Evolutionary conservation across 208 protist species (phyloP).

Genomic region (Crithidia expoeki): DNA sequence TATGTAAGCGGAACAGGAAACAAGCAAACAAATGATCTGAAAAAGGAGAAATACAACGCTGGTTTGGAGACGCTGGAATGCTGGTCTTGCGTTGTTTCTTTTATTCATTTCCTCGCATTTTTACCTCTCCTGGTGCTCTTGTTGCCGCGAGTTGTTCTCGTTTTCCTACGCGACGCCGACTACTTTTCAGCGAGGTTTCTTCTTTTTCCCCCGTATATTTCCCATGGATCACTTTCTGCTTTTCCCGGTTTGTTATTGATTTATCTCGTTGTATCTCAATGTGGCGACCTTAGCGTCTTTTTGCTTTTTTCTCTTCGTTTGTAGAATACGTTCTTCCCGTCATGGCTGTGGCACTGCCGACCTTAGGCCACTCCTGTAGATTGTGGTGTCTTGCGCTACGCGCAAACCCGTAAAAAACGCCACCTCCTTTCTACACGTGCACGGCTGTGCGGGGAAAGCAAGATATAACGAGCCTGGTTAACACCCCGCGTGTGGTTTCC

Average conservation of each 20-base stretch:
- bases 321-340: conserved; percentile 5
- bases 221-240: background rate
- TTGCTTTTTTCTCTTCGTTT: conserved; percentile 7
- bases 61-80: background rate
- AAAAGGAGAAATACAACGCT: no score
- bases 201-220: conserved; percentile 9
- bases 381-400: background rate
- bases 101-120: background rate
- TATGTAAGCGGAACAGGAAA: background rate
- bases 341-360: background rate
- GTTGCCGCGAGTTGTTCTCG: background rate
- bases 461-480: background rate
- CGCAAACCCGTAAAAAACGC: background rate
- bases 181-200: conserved; percentile 1
- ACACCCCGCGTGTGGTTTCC: background rate
- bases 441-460: conserved; percentile 6
- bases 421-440: background rate
- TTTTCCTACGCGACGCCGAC: background rate
- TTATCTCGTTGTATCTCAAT: background rate
- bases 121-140: background rate
- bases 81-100: conserved; percentile 8
- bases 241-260: background rate
- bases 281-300: background rate
- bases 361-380: background rate
- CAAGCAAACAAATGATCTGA: no score